A percentile compares a stretch with the other conserved stretches of the same genome.
Evolutionary conservation across 1,139 yeast species (phyloP).

Genomic region (Diutina scorzettiae): DNA sequence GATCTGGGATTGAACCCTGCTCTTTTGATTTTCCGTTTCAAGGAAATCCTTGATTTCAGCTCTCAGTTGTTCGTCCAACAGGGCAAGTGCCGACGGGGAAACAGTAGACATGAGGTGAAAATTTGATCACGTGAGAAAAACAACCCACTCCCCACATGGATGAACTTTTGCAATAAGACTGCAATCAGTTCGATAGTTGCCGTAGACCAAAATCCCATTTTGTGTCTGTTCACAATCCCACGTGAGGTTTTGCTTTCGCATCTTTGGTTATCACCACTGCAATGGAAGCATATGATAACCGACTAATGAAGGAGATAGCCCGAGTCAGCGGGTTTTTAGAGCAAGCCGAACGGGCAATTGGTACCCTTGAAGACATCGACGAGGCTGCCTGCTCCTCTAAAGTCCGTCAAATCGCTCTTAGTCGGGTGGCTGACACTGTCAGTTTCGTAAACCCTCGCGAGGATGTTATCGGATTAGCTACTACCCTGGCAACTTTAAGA

Average conservation of each 20-base stretch:
- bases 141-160: no score
- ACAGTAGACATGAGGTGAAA: constrained; percentile 61
- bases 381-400: neutral
- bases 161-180: no score
- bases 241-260: no score
- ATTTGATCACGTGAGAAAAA: no score
- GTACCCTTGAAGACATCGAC: neutral
- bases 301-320: neutral
- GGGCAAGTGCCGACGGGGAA: constrained; percentile 47
- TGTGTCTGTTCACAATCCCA: no score
- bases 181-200: no score
- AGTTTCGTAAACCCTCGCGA: neutral
- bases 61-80: constrained; percentile 59
- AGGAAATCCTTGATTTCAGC: constrained; percentile 66
- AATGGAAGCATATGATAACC: constrained; percentile 2
- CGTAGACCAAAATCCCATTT: no score
- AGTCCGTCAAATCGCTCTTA: neutral
- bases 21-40: constrained; percentile 75
- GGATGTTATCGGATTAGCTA: constrained; percentile 3
- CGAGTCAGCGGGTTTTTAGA: neutral
- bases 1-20: constrained; percentile 78
- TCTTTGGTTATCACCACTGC: no score
- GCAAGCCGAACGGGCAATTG: neutral
- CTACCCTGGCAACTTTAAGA: neutral
- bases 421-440: neutral